Evolutionary conservation across 202 grass and related monocot species (phyloP).

Genomic region (Hordeum pubiflorum): DNA sequence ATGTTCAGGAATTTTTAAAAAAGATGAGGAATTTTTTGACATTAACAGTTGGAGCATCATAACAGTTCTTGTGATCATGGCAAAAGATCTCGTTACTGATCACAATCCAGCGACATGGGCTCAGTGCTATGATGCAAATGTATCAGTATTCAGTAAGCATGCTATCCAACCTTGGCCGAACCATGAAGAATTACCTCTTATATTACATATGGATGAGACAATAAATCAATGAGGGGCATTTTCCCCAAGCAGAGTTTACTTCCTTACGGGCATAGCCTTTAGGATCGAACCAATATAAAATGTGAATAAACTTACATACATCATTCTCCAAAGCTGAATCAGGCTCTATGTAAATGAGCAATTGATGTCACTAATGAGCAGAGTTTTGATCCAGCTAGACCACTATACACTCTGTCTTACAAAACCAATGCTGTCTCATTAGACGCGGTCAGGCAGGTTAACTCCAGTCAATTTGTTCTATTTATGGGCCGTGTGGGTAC

Average conservation of each 20-base stretch:
- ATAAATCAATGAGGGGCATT: background rate
- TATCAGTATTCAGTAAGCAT: background rate
- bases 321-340: background rate
- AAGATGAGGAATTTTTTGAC: background rate
- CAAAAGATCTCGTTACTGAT: background rate
- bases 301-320: background rate
- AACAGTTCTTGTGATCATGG: background rate
- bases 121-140: background rate
- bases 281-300: background rate
- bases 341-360: background rate
- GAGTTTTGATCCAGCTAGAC: background rate
- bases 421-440: background rate
- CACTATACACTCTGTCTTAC: background rate
- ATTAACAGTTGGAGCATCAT: background rate
- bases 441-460: background rate
- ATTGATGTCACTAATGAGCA: background rate
- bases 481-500: background rate
- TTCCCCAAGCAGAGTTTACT: background rate
- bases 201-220: background rate
- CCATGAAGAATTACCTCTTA: background rate
- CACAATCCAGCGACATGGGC: background rate
- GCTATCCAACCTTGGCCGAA: background rate
- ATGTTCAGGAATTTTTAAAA: too few species aligned
- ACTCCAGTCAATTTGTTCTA: background rate
- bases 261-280: background rate